phyloP scores from a whole-genome alignment of 306 rosid species.

The Fragaria vesca region DNA sequence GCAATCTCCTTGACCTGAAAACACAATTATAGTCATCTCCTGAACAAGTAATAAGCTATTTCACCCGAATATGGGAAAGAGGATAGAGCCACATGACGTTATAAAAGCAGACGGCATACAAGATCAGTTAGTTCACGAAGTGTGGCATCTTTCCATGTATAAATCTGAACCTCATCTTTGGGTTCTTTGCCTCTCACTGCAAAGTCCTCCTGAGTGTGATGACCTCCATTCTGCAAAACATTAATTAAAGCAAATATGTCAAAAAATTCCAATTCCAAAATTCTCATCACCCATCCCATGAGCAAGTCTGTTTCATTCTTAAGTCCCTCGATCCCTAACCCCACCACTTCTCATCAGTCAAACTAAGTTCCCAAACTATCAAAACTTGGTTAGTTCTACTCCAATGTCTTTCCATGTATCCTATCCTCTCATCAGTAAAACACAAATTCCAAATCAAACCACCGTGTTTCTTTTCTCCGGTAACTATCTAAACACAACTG shows the following conservation, averaged over 20 bases:
- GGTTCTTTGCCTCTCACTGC: constrained; percentile 94
- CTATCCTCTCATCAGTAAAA: neutral
- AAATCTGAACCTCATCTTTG: constrained; percentile 94
- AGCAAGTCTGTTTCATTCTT: neutral
- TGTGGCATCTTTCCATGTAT: constrained; percentile 97
- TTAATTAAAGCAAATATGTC: neutral
- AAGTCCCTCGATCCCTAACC: neutral
- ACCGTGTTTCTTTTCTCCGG: neutral
- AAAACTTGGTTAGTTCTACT: neutral
- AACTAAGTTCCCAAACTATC: neutral
- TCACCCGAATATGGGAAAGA: constrained; percentile 8
- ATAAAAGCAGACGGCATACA: constrained; percentile 34
- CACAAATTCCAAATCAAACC: neutral
- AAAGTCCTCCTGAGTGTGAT: constrained; percentile 73
- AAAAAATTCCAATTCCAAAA: neutral
- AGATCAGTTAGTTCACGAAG: constrained; percentile 91
- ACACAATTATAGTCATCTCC: constrained; percentile 25
- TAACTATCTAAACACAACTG: neutral
- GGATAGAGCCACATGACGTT: neutral
- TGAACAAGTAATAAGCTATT: neutral
- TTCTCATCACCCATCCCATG: neutral
- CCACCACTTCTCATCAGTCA: neutral
- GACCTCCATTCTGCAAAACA: constrained; percentile 58
- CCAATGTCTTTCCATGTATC: neutral
- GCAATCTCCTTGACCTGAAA: constrained; percentile 91